phyloP scores from a whole-genome alignment of 2,329 filamentous ascomycete genomes.

The Penicillium sp. region DNA sequence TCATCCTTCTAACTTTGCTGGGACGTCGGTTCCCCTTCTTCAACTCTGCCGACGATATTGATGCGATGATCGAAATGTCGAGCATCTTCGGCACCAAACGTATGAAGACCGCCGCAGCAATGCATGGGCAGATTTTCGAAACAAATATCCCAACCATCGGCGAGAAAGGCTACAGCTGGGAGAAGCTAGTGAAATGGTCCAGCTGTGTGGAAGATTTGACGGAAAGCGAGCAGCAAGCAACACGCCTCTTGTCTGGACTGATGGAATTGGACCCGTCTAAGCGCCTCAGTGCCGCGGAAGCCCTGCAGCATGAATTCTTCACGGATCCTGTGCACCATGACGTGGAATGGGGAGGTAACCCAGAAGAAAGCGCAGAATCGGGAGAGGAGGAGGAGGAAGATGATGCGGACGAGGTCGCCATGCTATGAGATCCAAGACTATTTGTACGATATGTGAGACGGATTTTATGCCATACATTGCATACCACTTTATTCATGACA shows the following conservation, averaged over 20 bases:
- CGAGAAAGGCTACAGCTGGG: constrained; percentile 77
- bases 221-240: constrained; percentile 48
- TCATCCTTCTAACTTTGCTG: constrained; percentile 94
- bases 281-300: constrained; percentile 45
- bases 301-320: constrained; percentile 48
- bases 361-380: constrained; percentile 38
- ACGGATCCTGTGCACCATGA: constrained; percentile 42
- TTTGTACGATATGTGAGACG: constrained; percentile 25
- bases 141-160: constrained; percentile 90
- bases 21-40: constrained; percentile 96
- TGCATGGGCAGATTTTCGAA: constrained; percentile 91
- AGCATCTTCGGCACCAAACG: constrained; percentile 85
- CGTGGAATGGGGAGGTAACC: constrained; percentile 42
- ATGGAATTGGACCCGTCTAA: constrained; percentile 48
- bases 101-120: constrained; percentile 77
- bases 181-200: constrained; percentile 95
- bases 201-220: constrained; percentile 69
- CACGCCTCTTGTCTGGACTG: constrained; percentile 43
- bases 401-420: constrained; percentile 42
- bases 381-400: constrained; percentile 36
- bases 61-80: constrained; percentile 95
- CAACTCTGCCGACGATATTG: constrained; percentile 96
- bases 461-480: constrained; percentile 12
- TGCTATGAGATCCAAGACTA: constrained; percentile 30
- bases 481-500: constrained; percentile 8